A percentile compares a stretch with the other conserved stretches of the same genome.
Conservation (phyloP, 2,329 filamentous ascomycete genomes). For the Colletotrichum siamense region DNA sequence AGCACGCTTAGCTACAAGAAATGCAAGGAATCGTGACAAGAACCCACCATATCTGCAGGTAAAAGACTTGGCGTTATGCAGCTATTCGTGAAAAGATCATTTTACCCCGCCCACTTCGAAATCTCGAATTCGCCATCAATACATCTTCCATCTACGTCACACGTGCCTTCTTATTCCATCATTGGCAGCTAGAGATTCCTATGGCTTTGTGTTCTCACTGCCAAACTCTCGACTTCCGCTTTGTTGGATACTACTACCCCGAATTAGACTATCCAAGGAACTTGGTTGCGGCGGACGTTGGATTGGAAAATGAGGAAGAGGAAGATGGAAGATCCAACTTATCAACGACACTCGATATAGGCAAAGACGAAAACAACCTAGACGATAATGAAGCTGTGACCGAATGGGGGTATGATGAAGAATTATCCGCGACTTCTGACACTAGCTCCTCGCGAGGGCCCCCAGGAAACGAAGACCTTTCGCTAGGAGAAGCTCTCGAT, state of each 20-base stretch:
- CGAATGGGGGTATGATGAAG: rapidly evolving
- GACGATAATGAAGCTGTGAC: not conserved
- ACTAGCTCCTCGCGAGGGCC: not conserved
- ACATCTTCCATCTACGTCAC: not conserved
- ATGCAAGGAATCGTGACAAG: rapidly evolving
- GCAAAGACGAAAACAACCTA: not conserved
- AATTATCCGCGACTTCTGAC: not conserved
- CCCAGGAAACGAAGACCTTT: not conserved
- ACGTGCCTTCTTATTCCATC: not conserved
- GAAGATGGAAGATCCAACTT: not conserved
- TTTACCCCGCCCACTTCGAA: not conserved
- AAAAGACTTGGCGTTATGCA: not conserved
- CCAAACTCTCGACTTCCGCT: not conserved
- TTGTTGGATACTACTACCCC: not conserved
- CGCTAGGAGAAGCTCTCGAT: not conserved
- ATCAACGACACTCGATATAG: not conserved
- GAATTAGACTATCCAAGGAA: not conserved
- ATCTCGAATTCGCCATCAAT: not conserved
- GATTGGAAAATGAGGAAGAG: not conserved
- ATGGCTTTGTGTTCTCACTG: not conserved
- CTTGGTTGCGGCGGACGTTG: rapidly evolving
- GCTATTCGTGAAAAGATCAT: not conserved
- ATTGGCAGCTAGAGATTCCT: not conserved
- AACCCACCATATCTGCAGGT: not conserved
- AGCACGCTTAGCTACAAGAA: not conserved